Evolutionary conservation across 108 stramenopile species (phyloP).

Genomic region (Discostella stelligeroides): DNA sequence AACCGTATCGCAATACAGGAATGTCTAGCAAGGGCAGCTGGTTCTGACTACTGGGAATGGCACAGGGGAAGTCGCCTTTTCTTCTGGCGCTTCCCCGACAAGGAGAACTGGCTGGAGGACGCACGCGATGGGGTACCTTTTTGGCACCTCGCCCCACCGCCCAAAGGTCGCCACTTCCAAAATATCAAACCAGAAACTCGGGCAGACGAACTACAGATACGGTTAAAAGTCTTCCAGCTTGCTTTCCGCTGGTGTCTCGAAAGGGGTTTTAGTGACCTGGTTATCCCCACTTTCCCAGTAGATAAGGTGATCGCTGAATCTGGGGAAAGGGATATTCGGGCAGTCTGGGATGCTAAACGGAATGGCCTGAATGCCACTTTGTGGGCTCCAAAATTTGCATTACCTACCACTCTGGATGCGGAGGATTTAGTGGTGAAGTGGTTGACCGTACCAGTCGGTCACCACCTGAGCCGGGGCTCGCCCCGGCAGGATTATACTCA

Average conservation of each 20-base stretch:
- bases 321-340: conserved; percentile 36
- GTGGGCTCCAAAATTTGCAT: conserved; percentile 45
- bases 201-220: background rate
- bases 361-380: conserved; percentile 48
- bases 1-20: conserved; percentile 1
- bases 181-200: conserved; percentile 4
- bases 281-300: conserved; percentile 23
- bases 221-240: conserved; percentile 9
- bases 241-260: conserved; percentile 5
- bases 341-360: conserved; percentile 42
- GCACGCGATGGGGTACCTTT: conserved; percentile 18
- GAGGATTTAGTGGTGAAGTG: conserved; percentile 13
- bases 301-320: conserved; percentile 23
- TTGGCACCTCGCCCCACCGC: background rate
- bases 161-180: background rate
- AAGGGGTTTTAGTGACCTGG: conserved; percentile 1
- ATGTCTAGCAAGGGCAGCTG: background rate
- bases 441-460: conserved; percentile 17
- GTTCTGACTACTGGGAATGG: conserved; percentile 34
- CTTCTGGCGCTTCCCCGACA: conserved; percentile 39
- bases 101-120: background rate
- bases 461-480: conserved; percentile 3
- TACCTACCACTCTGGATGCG: conserved; percentile 14
- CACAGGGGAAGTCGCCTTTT: conserved; percentile 29
- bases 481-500: conserved; percentile 7